Base-by-base conservation (phyloP, 1,284 basidiomycete species). In the Rhodotorula sp. region DNA sequence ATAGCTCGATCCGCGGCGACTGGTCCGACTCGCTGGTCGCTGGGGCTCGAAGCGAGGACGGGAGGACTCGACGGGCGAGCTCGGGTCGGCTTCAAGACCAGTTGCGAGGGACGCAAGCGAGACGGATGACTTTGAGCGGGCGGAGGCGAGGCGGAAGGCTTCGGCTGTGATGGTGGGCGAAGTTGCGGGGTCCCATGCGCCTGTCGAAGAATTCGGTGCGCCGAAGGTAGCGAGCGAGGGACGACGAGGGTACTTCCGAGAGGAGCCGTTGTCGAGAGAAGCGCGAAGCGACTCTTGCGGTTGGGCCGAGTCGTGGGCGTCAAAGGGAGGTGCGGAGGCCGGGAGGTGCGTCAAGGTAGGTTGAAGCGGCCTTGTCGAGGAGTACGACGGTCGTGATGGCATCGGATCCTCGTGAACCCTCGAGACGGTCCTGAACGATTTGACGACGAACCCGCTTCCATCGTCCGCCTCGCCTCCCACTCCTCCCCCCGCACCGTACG, bases 21-120 rank as follows among this genome's bases (percentile, higher is more conserved):
- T 82, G 82, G 8, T 91, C 29, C 85, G 85, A 63, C 84, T 92
- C 77, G 83, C 88, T 66, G 83, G 85, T 32, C 86, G 71, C 44
- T 68, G 66, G 7, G 73, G 73, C 51, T 74, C 73, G 51, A 74
- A 74, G 34, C 63, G 60, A 0, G 73, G 67, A 0, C 73, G 70
- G 15, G 58, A 47, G 15, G 53, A 2, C 30, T 64, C 63, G 56
- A 46, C 49, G 1, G 59, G 29, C 24, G 60, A 32, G 7, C 7
- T 8, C 5, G 54, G 49, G 32, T 62, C 56, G 60, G 51, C 22
- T 32, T 52, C 51, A 34, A 32, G 47, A 10, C 39, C 39, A 15
- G 11, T 44, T 13, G 51, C 39, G 29, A 62, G 22, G 8, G 68
- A 70, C 8, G 51, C 60, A 63, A 74, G 70, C 29, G 70, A 72